Evolutionary conservation across 2,329 filamentous ascomycete genomes (phyloP).

Genomic region (Graphiopsis chlorocephala): DNA sequence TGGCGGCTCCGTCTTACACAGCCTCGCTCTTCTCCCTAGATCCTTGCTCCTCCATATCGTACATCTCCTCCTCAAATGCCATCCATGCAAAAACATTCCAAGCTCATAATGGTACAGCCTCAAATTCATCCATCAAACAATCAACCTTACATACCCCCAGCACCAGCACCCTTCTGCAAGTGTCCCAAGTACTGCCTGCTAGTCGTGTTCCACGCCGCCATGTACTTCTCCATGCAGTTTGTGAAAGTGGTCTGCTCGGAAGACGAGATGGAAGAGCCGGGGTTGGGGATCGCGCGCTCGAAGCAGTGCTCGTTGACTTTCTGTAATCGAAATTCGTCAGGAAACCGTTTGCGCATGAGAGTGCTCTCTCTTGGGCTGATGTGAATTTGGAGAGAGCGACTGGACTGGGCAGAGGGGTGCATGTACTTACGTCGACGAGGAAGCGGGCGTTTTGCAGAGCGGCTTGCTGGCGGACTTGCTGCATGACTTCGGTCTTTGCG

Average conservation of each 20-base stretch:
- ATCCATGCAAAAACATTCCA: neutral
- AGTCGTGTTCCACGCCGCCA: conserved; percentile 53
- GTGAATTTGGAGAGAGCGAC: no score
- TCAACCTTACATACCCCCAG: neutral
- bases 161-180: conserved; percentile 42
- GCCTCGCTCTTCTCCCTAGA: neutral
- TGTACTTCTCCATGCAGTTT: conserved; percentile 56
- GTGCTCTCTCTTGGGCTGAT: no score
- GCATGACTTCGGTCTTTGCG: conserved; percentile 49
- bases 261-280: conserved; percentile 49
- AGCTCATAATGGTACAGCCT: conserved; percentile 6
- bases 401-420: no score
- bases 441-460: conserved; percentile 51
- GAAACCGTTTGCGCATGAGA: neutral
- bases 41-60: neutral
- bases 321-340: conserved; percentile 28
- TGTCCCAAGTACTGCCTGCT: conserved; percentile 49
- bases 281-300: conserved; percentile 54
- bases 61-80: neutral
- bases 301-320: conserved; percentile 58
- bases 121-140: neutral
- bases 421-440: conserved; percentile 45
- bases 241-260: conserved; percentile 51
- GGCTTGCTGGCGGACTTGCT: conserved; percentile 53
- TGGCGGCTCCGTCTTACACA: neutral